Base-by-base conservation (phyloP, 371 early-diverging fungal species). In the Mortierella sp. region DNA sequence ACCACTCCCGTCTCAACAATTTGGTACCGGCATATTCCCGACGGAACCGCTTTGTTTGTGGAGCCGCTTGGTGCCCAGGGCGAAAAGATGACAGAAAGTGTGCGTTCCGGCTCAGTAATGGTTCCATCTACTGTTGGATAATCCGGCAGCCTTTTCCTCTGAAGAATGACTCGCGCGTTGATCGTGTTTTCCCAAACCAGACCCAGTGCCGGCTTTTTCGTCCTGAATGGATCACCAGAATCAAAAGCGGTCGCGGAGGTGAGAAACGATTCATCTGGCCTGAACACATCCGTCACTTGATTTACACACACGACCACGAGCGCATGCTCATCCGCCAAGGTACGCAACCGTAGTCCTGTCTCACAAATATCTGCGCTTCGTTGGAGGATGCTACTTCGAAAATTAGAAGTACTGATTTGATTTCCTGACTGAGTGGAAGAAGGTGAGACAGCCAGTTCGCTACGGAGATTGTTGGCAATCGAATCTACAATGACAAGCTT, bases 401-500 rank as follows among this genome's bases (percentile, higher is more conserved):
- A 60, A 0, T 56, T 48, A 11, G 31, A 34, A 12, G 26, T 59
- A 11, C 43, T 31, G 19, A 56, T 58, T 55, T 69, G 65, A 31
- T 58, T 56, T 2, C 51, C 57, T 3, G 61, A 52, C 17, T 39
- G 26, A 19, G 50, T 53, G 17, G 68, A 34, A 17, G 55, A 24
- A 9, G 56, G 7, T 15, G 59, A 37, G 11, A 70, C 37, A 42
- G 46, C 44, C 0, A 73, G 73, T 31, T 85, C 88, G 37, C 87
- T 84, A 21, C 93, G 86, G 69, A 93, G 89, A 34, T 88, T 86
- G 7, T 93, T 90, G 17, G 93, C 86, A n/a, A 96, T 89, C 0
- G 95, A 93, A 76, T 96, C 97, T 32, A 96, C 82, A 9, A 96
- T 85, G 19, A 96, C 80, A 24, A 95, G 72, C 1, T 87, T 81